phyloP scores from a whole-genome alignment of 345 rosid species.

The Eucalyptus sp. region DNA sequence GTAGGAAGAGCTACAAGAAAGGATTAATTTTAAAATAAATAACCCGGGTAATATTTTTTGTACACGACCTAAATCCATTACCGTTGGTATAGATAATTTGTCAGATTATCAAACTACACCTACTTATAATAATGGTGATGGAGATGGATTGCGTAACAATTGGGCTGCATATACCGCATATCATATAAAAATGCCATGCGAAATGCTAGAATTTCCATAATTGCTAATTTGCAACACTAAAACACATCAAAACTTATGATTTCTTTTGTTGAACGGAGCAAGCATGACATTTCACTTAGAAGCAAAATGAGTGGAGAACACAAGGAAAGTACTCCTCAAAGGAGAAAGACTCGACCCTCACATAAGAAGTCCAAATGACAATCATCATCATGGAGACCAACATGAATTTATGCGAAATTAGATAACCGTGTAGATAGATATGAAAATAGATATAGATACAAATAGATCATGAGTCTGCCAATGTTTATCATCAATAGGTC shows the following conservation, averaged over 20 bases:
- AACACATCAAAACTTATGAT: background rate
- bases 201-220: background rate
- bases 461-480: background rate
- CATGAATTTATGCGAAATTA: background rate
- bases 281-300: background rate
- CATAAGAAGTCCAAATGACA: background rate
- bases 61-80: background rate
- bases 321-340: background rate
- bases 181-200: background rate
- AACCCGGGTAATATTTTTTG: background rate
- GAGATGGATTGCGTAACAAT: background rate
- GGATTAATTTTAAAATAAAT: background rate
- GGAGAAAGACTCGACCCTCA: background rate
- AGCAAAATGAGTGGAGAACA: background rate
- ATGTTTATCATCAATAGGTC: accelerated
- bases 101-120: background rate
- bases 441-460: background rate
- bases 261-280: background rate
- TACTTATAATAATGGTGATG: background rate
- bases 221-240: background rate
- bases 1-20: background rate
- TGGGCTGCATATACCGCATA: background rate
- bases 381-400: background rate
- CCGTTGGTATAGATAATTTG: background rate
- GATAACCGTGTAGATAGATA: background rate